These are phyloP conservation scores for Ogataea populi-albae DNA, from an alignment of 805 yeast genomes.

Conservation along the genomic window DNA sequence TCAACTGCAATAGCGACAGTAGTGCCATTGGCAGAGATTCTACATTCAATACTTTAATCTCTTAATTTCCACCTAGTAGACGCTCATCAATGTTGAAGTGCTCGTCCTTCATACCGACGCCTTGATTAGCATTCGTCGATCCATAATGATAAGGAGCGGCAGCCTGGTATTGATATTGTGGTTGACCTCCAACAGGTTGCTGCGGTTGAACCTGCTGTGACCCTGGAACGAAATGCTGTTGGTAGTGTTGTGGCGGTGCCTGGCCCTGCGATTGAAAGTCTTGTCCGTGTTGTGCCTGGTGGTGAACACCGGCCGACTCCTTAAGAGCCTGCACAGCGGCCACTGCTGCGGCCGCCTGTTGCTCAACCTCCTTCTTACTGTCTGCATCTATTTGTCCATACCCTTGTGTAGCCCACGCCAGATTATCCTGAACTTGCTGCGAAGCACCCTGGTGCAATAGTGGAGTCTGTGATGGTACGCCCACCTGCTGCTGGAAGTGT, in stretches of 20 bases:
- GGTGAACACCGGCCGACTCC: slow-evolving; percentile 17
- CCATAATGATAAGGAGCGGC: slow-evolving; percentile 12
- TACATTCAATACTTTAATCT: no score
- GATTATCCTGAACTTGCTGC: slow-evolving; percentile 17
- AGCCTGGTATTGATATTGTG: slow-evolving; percentile 12
- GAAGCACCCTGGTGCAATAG: slow-evolving; percentile 12
- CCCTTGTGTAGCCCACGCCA: slow-evolving; percentile 22
- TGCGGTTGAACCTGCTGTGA: slow-evolving; percentile 5
- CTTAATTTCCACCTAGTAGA: slow-evolving; percentile 22
- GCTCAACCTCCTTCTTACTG: slow-evolving; percentile 23
- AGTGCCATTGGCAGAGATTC: no score
- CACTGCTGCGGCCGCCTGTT: slow-evolving; percentile 26
- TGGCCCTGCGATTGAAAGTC: slow-evolving; percentile 6
- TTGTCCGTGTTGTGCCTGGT: slow-evolving; percentile 5
- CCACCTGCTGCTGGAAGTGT: slow-evolving; percentile 12
- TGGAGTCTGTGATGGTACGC: slow-evolving; percentile 11
- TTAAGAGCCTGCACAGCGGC: slow-evolving; percentile 28
- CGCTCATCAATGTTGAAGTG: slow-evolving; percentile 30
- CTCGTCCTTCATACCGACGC: slow-evolving; percentile 19
- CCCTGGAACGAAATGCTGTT: slow-evolving; percentile 5
- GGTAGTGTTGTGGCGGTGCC: slow-evolving; percentile 11
- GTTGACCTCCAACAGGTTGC: no score
- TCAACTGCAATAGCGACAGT: no score
- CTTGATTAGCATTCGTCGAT: slow-evolving; percentile 6
- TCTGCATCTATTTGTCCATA: slow-evolving; percentile 21